A percentile compares a stretch with the other conserved stretches of the same genome.
Conservation (phyloP, 495 filamentous ascomycete genomes). For the Annulohypoxylon maeteangense region DNA sequence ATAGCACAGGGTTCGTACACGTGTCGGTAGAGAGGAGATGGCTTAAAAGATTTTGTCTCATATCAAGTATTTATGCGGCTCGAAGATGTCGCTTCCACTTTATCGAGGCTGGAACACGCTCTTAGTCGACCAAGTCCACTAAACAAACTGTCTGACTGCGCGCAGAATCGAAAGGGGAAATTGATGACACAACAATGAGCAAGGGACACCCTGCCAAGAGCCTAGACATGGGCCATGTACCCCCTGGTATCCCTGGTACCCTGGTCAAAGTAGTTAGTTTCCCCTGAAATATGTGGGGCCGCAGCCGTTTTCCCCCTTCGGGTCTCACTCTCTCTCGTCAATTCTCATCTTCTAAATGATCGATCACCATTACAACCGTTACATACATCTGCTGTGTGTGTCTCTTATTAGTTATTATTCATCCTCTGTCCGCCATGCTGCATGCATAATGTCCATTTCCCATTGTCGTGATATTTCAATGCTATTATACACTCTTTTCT, state of each 20-base stretch:
- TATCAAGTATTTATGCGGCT: slow-evolving; percentile 4
- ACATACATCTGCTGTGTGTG: neutral
- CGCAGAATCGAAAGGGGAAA: slow-evolving; percentile 5
- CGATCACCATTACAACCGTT: slow-evolving; percentile 3
- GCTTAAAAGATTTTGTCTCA: neutral
- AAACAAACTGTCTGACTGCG: neutral
- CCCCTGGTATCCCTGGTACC: slow-evolving; percentile 5
- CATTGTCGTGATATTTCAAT: slow-evolving; percentile 29
- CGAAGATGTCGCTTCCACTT: slow-evolving; percentile 3
- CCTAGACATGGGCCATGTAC: slow-evolving; percentile 7
- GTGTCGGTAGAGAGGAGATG: neutral
- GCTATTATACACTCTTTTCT: slow-evolving; percentile 18
- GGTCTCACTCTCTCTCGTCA: slow-evolving; percentile 22
- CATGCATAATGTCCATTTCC: slow-evolving; percentile 39
- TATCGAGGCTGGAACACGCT: slow-evolving; percentile 3
- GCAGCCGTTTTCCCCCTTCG: slow-evolving; percentile 14
- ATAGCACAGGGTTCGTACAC: slow-evolving; percentile 3
- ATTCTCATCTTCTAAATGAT: slow-evolving; percentile 29
- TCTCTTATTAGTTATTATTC: slow-evolving; percentile 1
- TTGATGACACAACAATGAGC: slow-evolving; percentile 16
- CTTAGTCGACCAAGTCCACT: neutral
- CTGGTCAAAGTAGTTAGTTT: slow-evolving; percentile 15
- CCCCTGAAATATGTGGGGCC: slow-evolving; percentile 39
- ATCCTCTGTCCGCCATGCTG: neutral
- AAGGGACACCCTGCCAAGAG: slow-evolving; percentile 38